These are phyloP conservation scores for Hansfordia pulvinata DNA, from an alignment of 2,329 filamentous ascomycete species.

Conservation along the genomic window DNA sequence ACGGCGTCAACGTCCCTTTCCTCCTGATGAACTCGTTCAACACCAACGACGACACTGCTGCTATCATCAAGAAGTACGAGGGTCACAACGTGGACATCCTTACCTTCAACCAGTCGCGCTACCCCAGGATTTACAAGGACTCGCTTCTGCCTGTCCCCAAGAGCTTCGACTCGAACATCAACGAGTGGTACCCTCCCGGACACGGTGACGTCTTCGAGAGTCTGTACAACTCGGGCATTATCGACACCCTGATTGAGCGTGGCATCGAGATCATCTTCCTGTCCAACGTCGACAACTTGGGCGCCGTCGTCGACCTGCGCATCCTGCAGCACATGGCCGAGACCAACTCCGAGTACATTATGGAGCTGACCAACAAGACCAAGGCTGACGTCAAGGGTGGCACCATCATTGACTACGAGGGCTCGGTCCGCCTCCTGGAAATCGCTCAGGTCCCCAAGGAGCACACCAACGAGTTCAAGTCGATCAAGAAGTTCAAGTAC, in stretches of 20 bases:
- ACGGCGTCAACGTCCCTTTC: constrained; percentile 93
- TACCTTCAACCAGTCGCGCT: constrained; percentile 99
- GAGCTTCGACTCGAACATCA: constrained; percentile 71
- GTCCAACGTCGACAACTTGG: constrained; percentile 97
- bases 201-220: constrained; percentile 99
- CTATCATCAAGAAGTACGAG: constrained; percentile 99
- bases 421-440: constrained; percentile 89
- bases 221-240: constrained; percentile 95
- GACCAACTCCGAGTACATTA: constrained; percentile 95
- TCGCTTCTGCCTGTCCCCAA: constrained; percentile 93
- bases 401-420: constrained; percentile 99
- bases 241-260: constrained; percentile 89
- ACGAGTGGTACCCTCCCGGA: constrained; percentile 96
- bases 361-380: constrained; percentile 99
- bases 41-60: constrained; percentile 93
- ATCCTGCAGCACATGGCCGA: constrained; percentile 99
- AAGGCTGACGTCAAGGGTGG: constrained; percentile 99
- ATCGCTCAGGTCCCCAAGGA: constrained; percentile 99
- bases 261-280: constrained; percentile 98
- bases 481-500: constrained; percentile 99
- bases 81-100: constrained; percentile 99
- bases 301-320: constrained; percentile 91
- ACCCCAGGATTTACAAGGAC: constrained; percentile 96
- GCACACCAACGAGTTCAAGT: constrained; percentile 99
- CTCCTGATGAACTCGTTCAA: constrained; percentile 99